Percentiles rank a stretch among this genome's conserved stretches.
Evolutionary conservation across 768 basidiomycete species (phyloP).

Genomic region (Rhizopogon vesiculosus): DNA sequence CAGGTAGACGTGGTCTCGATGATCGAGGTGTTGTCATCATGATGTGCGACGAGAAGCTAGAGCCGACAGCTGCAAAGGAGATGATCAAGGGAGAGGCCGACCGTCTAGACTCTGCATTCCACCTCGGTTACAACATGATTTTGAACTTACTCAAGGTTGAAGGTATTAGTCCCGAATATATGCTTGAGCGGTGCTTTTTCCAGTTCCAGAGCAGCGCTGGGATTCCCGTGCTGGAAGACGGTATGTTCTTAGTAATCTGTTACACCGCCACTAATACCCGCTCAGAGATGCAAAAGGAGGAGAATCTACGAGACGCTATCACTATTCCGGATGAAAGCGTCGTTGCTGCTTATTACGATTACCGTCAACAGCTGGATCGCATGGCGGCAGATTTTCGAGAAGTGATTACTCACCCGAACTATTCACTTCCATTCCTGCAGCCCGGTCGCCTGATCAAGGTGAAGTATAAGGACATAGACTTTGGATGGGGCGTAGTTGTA

Average conservation of each 20-base stretch:
- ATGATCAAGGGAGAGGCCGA: conserved; percentile 99
- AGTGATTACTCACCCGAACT: conserved; percentile 92
- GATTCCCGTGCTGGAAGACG: conserved; percentile 81
- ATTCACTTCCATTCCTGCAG: conserved; percentile 92
- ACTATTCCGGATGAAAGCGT: conserved; percentile 80
- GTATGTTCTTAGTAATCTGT: conserved; percentile 37
- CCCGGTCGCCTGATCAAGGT: conserved; percentile 90
- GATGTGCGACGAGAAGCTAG: conserved; percentile 99
- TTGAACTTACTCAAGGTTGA: conserved; percentile 98
- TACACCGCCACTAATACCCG: conserved; percentile 5
- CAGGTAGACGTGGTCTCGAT: conserved; percentile 93
- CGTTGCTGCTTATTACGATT: conserved; percentile 88
- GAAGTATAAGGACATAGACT: conserved; percentile 81
- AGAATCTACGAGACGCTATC: conserved; percentile 57
- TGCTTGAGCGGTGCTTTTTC: conserved; percentile 97
- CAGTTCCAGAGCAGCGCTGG: conserved; percentile 95
- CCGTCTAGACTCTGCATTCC: conserved; percentile 95
- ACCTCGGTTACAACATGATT: conserved; percentile 98
- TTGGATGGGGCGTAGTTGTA: conserved; percentile 95
- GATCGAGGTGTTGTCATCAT: conserved; percentile 99
- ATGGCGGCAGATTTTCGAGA: conserved; percentile 85
- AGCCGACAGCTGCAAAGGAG: conserved; percentile 83
- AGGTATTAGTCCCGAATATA: conserved; percentile 95
- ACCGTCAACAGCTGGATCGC: conserved; percentile 88
- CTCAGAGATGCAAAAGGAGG: conserved; percentile 71